Evolutionary conservation across 1,139 yeast species (phyloP).

Genomic region (Taphrina flavorubra): DNA sequence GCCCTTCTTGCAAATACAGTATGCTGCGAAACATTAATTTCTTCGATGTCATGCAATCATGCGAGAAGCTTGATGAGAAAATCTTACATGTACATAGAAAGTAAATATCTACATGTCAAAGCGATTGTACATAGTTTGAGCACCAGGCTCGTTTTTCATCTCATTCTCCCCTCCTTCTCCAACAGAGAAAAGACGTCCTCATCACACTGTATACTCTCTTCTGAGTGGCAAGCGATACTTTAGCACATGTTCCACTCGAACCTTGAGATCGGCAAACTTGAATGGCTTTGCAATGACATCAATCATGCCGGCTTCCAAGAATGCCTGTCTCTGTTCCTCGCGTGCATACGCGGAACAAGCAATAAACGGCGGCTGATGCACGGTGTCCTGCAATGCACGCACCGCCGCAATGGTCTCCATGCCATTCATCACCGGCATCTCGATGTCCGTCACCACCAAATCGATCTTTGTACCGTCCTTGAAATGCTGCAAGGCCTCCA

Average conservation of each 20-base stretch:
- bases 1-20: not conserved
- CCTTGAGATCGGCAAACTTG: conserved; percentile 32
- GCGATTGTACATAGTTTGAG: conserved; percentile 4
- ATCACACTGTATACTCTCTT: conserved; percentile 15
- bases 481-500: conserved; percentile 40
- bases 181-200: not conserved
- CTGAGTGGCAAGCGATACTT: conserved; percentile 10
- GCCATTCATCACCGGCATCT: conserved; percentile 41
- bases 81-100: not conserved
- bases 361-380: conserved; percentile 27
- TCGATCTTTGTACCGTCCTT: conserved; percentile 15
- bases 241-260: conserved; percentile 17
- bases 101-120: conserved; percentile 4
- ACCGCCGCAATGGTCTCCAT: conserved; percentile 22
- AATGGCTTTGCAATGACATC: conserved; percentile 40
- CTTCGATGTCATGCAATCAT: too few species aligned
- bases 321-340: conserved; percentile 27
- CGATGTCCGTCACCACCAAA: conserved; percentile 28
- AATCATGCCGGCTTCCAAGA: conserved; percentile 38
- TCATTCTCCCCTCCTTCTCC: not conserved
- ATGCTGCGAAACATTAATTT: too few species aligned
- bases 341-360: conserved; percentile 39
- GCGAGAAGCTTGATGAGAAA: too few species aligned
- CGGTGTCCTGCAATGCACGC: conserved; percentile 5
- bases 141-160: too few species aligned